Base-by-base conservation (phyloP, 2,329 filamentous ascomycete genomes). In the Aureobasidium vineae region DNA sequence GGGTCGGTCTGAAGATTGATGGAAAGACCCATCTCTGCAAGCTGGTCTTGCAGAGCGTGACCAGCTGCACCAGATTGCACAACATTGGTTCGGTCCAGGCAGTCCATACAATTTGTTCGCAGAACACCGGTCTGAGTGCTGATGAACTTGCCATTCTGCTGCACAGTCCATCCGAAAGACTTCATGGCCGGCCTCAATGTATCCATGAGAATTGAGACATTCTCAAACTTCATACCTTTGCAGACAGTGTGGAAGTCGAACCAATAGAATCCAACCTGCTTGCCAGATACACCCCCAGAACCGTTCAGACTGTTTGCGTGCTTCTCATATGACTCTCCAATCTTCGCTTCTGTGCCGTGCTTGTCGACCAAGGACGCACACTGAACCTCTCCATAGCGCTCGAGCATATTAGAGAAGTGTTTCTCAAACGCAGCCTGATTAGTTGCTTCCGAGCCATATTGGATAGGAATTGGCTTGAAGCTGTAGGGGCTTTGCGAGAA, bases 91-190 rank as follows among this genome's bases (percentile, higher is more conserved):
- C 95, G 87, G 75, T 99, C 95, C 11, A 99, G 81, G 72, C 95
- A 99, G 74, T 99, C 95, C 95, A 99, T 98, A 77, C 95, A 99
- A 74, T 99, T 99, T 1, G 92, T 97, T 66, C 95, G 85, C n/a
- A 98, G 76, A 7, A 96, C 86, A 1, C 93, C 93, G 31, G 80
- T 82, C 75, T 97, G 93, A 54, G 75, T 76, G 40, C 78, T 76
- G 23, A 77, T 67, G 2, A 79, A 69, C 26, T 76, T 74, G 21
- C 80, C 78, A 36, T 80, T 74, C 10, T 82, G 77, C 16, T 84
- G 75, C 15, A 90, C 84, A 0, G 90, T 92, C 79, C 90, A 92
- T 0, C 90, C 88, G 53, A 89, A 86, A 5, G 83, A 80, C 50
- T 90, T 86, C 13, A 97, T 80, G n/a, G 85, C 87, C 4, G 83